These are phyloP conservation scores for Cordyceps sp. DNA, from an alignment of 2,329 filamentous ascomycete genomes.

Conservation along the genomic window DNA sequence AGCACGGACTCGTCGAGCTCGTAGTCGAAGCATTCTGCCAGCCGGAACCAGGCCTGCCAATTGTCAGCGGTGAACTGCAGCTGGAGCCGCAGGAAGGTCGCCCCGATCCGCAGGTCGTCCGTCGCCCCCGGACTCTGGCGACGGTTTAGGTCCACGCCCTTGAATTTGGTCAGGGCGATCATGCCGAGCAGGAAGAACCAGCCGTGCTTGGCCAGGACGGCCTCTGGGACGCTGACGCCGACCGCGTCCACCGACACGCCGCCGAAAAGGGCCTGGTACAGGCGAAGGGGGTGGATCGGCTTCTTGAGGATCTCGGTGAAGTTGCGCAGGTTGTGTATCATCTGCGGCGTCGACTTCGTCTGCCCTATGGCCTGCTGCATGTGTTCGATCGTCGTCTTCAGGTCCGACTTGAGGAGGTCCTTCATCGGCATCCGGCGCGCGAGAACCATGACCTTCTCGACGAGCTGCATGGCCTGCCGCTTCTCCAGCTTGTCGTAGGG, in stretches of 20 bases:
- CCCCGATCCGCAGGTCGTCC: conserved; percentile 68
- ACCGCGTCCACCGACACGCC: conserved; percentile 58
- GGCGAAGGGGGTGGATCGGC: conserved; percentile 62
- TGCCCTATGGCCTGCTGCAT: conserved; percentile 76
- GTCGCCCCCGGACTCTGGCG: conserved; percentile 63
- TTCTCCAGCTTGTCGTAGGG: conserved; percentile 62
- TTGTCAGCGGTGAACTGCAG: conserved; percentile 65
- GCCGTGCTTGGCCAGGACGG: conserved; percentile 58
- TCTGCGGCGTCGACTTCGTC: conserved; percentile 60
- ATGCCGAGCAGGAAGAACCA: conserved; percentile 90
- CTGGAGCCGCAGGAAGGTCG: conserved; percentile 65
- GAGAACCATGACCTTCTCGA: conserved; percentile 70
- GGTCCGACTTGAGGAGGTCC: conserved; percentile 77
- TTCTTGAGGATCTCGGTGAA: conserved; percentile 68
- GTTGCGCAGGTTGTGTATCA: conserved; percentile 76
- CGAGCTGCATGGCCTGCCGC: conserved; percentile 61
- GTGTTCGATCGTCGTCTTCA: conserved; percentile 81
- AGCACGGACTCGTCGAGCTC: conserved; percentile 76
- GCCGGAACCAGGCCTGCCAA: conserved; percentile 83
- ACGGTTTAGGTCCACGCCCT: conserved; percentile 50
- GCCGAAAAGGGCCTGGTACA: conserved; percentile 71
- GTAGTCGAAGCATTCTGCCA: conserved; percentile 76
- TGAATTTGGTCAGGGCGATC: conserved; percentile 76
- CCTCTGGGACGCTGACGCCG: conserved; percentile 50
- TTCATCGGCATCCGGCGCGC: conserved; percentile 76